Conservation (phyloP, 176 grass and related monocot species). For the Puccinellia tenuiflora region DNA sequence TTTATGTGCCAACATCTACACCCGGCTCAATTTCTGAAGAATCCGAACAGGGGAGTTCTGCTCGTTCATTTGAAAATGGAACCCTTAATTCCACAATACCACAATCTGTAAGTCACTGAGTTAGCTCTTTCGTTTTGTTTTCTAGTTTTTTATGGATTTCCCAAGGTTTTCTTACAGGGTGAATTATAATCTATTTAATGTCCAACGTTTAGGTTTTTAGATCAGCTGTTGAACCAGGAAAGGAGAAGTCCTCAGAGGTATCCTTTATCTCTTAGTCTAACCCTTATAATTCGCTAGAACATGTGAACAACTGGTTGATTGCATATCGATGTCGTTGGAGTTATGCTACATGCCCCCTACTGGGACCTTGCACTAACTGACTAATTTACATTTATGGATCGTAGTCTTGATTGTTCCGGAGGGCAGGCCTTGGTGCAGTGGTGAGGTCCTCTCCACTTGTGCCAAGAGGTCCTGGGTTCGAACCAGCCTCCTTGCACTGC, state of each 20-base stretch:
- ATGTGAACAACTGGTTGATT: not conserved
- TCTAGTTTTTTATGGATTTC: slow-evolving; percentile 13
- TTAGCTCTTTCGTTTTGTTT: not conserved
- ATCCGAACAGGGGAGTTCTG: slow-evolving; percentile 76
- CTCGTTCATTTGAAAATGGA: slow-evolving; percentile 63
- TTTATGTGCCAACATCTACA: slow-evolving; percentile 62
- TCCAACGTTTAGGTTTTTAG: slow-evolving; percentile 54
- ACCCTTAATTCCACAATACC: slow-evolving; percentile 36
- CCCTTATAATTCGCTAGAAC: slow-evolving; percentile 12
- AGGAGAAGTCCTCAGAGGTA: slow-evolving; percentile 73
- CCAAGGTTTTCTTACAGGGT: not conserved
- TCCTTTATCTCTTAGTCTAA: slow-evolving; percentile 7
- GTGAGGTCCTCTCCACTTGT: no score
- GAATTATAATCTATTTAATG: slow-evolving; percentile 6
- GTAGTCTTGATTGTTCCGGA: no score
- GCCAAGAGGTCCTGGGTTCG: no score
- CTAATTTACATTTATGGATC: not conserved
- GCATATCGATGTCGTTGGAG: not conserved
- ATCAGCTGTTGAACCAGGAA: slow-evolving; percentile 57
- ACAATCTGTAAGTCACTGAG: slow-evolving; percentile 58
- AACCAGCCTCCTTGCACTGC: no score
- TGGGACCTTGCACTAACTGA: not conserved
- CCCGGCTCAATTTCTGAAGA: slow-evolving; percentile 66
- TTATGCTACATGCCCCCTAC: not conserved
- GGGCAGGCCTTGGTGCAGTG: no score